Conservation (phyloP, 805 yeast genomes). For the Clavispora fructus region DNA sequence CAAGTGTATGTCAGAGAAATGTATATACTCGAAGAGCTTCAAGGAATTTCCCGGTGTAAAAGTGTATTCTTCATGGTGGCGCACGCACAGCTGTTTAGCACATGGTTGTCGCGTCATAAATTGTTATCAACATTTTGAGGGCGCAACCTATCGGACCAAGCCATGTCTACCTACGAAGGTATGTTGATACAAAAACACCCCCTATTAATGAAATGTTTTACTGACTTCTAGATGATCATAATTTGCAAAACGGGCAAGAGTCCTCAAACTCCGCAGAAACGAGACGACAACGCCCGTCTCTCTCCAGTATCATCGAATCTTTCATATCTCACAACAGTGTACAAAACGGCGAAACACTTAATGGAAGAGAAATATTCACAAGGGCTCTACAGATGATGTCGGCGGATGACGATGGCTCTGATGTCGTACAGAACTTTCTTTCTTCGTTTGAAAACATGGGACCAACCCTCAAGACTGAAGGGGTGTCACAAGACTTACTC, state of each 20-base stretch:
- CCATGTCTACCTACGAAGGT: slow-evolving; percentile 44
- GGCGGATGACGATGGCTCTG: slow-evolving; percentile 26
- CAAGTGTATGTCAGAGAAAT: background rate
- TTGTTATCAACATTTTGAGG: background rate
- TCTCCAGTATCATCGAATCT: slow-evolving; percentile 28
- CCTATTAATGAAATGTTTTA: slow-evolving; percentile 1
- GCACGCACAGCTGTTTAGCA: background rate
- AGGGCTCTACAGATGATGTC: slow-evolving; percentile 27
- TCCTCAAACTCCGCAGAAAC: slow-evolving; percentile 7
- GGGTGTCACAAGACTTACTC: slow-evolving; percentile 64
- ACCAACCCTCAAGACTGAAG: slow-evolving; percentile 20
- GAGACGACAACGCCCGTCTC: slow-evolving; percentile 27
- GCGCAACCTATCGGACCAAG: background rate
- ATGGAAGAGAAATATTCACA: slow-evolving; percentile 21
- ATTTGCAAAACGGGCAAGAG: slow-evolving; percentile 15
- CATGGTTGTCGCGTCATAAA: background rate
- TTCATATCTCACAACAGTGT: slow-evolving; percentile 21
- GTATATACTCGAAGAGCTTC: background rate
- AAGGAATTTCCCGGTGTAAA: background rate
- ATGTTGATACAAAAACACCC: slow-evolving; percentile 14
- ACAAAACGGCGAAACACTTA: slow-evolving; percentile 6
- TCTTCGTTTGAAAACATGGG: slow-evolving; percentile 15
- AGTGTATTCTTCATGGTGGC: background rate
- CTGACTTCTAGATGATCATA: slow-evolving; percentile 33
- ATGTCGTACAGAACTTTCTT: slow-evolving; percentile 24